A percentile compares a stretch with the other conserved stretches of the same genome.
Conservation (phyloP, 768 basidiomycete species). For the Termitomyces sp. region DNA sequence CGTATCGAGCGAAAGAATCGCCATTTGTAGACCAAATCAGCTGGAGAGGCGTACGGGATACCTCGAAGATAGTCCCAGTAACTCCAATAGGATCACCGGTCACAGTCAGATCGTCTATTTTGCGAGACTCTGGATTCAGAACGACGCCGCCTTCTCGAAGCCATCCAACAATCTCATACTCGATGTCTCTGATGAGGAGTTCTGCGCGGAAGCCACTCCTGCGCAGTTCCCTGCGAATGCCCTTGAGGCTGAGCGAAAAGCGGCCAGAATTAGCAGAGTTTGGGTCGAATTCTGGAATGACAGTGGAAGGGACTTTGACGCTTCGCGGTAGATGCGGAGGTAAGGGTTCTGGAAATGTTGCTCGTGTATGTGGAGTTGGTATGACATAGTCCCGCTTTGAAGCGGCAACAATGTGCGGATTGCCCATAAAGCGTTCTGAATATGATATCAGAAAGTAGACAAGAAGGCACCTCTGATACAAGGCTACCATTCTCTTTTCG, state of each 20-base stretch:
- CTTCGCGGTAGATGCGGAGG: constrained; percentile 66
- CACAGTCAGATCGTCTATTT: constrained; percentile 17
- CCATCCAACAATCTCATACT: constrained; percentile 60
- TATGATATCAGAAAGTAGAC: background rate
- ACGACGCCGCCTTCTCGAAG: constrained; percentile 50
- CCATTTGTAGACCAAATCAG: constrained; percentile 70
- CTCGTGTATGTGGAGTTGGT: constrained; percentile 31
- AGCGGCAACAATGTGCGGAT: constrained; percentile 67
- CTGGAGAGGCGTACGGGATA: constrained; percentile 57
- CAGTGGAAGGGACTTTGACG: constrained; percentile 40
- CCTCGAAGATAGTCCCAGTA: constrained; percentile 53
- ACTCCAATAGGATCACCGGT: constrained; percentile 44
- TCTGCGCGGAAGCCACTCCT: constrained; percentile 54
- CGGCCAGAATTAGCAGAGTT: constrained; percentile 63
- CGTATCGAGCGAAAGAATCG: constrained; percentile 72
- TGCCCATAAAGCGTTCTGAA: constrained; percentile 64
- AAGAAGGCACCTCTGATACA: constrained; percentile 11
- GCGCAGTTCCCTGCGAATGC: constrained; percentile 64
- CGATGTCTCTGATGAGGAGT: constrained; percentile 61
- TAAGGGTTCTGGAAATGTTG: constrained; percentile 75
- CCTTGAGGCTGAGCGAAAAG: constrained; percentile 72
- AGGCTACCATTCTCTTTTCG: constrained; percentile 71
- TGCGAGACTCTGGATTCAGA: constrained; percentile 39
- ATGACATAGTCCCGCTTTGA: constrained; percentile 48
- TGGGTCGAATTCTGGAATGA: constrained; percentile 37